Conservation (phyloP, 495 filamentous ascomycete species). For the Polyplosphaeria fusca region DNA sequence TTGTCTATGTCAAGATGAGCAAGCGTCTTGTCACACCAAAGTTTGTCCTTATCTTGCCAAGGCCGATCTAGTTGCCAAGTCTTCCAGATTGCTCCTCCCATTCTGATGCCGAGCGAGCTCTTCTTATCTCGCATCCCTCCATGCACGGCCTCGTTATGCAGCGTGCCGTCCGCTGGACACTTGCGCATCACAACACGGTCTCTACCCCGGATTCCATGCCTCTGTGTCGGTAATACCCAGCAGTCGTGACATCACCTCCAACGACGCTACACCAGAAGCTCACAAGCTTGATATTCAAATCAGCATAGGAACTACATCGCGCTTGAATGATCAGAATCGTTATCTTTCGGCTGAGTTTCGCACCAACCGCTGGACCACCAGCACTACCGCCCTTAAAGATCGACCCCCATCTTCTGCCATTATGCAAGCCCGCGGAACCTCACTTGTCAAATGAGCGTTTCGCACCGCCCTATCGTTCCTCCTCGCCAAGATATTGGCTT, state of each 20-base stretch:
- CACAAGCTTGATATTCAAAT: too few species aligned
- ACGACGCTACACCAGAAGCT: too few species aligned
- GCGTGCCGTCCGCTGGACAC: too few species aligned
- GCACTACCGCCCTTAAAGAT: too few species aligned
- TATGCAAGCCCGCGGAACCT: neutral
- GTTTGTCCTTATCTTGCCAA: neutral
- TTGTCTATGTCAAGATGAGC: neutral
- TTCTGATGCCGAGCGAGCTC: neutral
- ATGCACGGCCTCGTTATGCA: too few species aligned
- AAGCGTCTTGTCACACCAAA: neutral
- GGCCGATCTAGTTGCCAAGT: neutral
- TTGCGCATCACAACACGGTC: too few species aligned
- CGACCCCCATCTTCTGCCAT: neutral
- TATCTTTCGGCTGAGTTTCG: slow-evolving; percentile 4
- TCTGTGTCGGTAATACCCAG: too few species aligned
- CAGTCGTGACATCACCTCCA: too few species aligned
- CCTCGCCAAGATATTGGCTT: neutral
- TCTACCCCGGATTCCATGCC: too few species aligned
- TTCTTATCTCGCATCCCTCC: slow-evolving; percentile 9
- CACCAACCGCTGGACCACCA: too few species aligned
- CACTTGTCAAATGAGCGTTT: neutral
- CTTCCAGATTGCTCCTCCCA: neutral
- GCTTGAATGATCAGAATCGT: neutral
- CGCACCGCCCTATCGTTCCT: neutral
- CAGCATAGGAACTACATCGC: neutral